Evolutionary conservation across 192 early-diverging fungal species (phyloP).

Genomic region (Coemansia furcata): DNA sequence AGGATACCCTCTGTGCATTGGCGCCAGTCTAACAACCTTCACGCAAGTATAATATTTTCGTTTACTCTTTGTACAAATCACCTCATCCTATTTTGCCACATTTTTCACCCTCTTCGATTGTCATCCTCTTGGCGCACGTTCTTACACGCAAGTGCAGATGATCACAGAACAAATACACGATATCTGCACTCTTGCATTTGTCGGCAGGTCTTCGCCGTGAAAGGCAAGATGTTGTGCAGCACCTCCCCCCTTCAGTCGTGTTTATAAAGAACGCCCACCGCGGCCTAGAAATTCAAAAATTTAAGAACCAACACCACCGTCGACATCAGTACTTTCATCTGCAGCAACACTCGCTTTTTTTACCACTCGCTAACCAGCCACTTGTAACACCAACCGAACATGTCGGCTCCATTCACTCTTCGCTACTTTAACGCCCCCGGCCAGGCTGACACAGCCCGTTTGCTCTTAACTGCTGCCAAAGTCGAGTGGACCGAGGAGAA

Average conservation of each 20-base stretch:
- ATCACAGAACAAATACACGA: not conserved
- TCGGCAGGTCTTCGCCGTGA: not conserved
- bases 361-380: not conserved
- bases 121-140: not conserved
- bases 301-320: not conserved
- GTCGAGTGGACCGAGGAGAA: conserved; percentile 44
- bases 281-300: not conserved
- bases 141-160: not conserved
- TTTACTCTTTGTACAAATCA: not conserved
- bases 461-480: conserved; percentile 42
- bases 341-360: conserved; percentile 1
- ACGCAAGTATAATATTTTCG: not conserved
- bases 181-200: not conserved
- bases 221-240: not conserved
- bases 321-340: not conserved
- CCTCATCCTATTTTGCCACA: not conserved
- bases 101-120: not conserved
- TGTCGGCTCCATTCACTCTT: conserved; percentile 10
- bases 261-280: not conserved
- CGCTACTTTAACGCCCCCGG: conserved; percentile 28
- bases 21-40: not conserved
- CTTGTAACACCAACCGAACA: not conserved
- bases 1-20: not conserved
- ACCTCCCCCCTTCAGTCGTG: not conserved
- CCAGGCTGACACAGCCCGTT: conserved; percentile 19